phyloP scores from a whole-genome alignment of 129 eudicot species.

The Oenanthe sinensis region DNA sequence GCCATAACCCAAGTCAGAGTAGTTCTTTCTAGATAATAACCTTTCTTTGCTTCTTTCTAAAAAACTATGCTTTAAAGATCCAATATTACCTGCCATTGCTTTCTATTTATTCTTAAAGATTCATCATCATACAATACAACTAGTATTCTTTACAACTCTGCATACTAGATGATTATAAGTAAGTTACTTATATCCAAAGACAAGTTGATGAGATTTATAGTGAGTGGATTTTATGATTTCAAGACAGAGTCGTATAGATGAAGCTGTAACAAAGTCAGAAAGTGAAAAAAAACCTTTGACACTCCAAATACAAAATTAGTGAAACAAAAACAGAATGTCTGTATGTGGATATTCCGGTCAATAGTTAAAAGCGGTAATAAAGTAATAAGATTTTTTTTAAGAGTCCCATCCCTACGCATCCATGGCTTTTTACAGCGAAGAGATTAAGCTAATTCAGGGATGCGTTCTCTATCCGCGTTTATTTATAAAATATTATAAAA shows the following conservation, averaged over 20 bases:
- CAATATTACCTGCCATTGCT: constrained; percentile 36
- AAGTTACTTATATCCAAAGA: too few relatives aligned
- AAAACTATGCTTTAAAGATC: constrained; percentile 49
- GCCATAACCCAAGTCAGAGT: constrained; percentile 34
- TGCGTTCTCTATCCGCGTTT: too few relatives aligned
- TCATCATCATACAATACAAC: background rate
- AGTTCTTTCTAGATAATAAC: constrained; percentile 29
- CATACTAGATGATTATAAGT: background rate
- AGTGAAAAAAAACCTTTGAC: background rate
- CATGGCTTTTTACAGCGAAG: too few relatives aligned
- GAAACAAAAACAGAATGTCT: background rate
- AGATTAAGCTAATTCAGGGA: too few relatives aligned
- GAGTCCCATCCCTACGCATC: too few relatives aligned
- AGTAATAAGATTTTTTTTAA: too few relatives aligned
- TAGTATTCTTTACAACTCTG: background rate
- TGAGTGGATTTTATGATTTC: background rate
- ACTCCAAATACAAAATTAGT: background rate
- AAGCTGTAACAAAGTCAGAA: background rate
- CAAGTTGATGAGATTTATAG: background rate
- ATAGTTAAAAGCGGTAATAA: too few relatives aligned
- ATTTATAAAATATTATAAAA: too few relatives aligned
- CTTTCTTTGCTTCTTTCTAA: constrained; percentile 49
- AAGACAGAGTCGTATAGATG: background rate
- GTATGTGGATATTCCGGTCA: background rate
- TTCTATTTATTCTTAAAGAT: background rate